Conservation (phyloP, 768 basidiomycete genomes). For the Boletus fagicola region DNA sequence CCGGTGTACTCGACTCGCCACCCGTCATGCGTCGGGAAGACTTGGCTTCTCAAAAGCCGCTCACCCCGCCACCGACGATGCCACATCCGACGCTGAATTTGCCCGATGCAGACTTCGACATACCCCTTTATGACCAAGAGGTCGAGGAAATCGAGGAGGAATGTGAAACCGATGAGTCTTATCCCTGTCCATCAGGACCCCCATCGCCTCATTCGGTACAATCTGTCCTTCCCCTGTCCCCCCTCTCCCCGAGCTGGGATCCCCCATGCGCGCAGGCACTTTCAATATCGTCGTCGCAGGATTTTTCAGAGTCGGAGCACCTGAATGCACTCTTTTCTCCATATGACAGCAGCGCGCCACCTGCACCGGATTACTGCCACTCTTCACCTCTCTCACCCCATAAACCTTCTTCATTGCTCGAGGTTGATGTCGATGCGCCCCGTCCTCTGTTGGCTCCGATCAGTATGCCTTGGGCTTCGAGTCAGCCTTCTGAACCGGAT, state of each 20-base stretch:
- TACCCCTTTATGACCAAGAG: constrained; percentile 12
- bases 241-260: constrained; percentile 37
- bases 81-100: constrained; percentile 37
- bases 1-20: constrained; percentile 37
- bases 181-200: constrained; percentile 7
- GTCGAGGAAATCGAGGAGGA: constrained; percentile 17
- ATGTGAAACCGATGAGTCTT: constrained; percentile 23
- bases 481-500: constrained; percentile 13
- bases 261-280: constrained; percentile 12
- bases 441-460: constrained; percentile 22
- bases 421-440: constrained; percentile 20
- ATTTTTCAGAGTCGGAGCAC: constrained; percentile 18
- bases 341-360: constrained; percentile 11
- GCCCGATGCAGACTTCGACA: constrained; percentile 35
- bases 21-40: constrained; percentile 33
- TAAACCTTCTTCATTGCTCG: constrained; percentile 26
- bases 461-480: constrained; percentile 24
- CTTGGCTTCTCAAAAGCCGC: constrained; percentile 31
- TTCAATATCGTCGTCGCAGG: constrained; percentile 15
- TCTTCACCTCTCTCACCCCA: constrained; percentile 16
- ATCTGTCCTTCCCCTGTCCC: constrained; percentile 29
- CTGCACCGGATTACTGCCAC: constrained; percentile 12
- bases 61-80: constrained; percentile 45
- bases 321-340: constrained; percentile 21
- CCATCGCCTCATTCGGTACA: constrained; percentile 18